A percentile compares a stretch with the other conserved stretches of the same genome.
Conservation (phyloP, 495 filamentous ascomycete genomes). For the Neurospora sp. region DNA sequence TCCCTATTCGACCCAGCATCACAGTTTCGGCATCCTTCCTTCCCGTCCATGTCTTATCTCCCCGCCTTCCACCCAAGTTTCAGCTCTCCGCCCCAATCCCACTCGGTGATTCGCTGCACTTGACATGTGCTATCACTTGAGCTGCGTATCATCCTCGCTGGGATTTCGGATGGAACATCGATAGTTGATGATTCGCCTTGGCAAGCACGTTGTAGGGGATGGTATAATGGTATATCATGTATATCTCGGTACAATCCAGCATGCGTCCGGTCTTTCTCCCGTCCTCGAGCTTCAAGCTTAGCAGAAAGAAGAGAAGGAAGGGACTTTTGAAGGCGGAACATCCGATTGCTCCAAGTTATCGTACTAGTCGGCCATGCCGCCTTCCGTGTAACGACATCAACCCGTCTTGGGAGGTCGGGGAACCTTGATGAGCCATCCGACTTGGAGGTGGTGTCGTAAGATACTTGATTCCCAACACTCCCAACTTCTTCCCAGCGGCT, state of each 20-base stretch:
- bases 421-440: neutral
- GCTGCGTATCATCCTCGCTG: neutral
- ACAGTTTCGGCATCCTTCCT: neutral
- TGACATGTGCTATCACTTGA: neutral
- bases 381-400: neutral
- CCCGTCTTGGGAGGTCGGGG: neutral
- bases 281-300: neutral
- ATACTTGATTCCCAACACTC: neutral
- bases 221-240: neutral
- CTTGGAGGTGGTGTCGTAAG: neutral
- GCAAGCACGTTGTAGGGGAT: neutral
- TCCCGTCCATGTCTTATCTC: neutral
- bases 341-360: neutral
- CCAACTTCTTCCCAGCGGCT: neutral
- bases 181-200: neutral
- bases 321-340: neutral
- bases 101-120: neutral
- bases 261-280: neutral
- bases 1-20: neutral
- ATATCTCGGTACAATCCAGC: neutral
- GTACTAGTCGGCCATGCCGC: neutral
- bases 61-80: neutral
- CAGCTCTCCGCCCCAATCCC: neutral
- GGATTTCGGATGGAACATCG: neutral
- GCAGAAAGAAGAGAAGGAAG: neutral